phyloP scores from a whole-genome alignment of 805 yeast genomes.

The Metschnikowia lochheadii region DNA sequence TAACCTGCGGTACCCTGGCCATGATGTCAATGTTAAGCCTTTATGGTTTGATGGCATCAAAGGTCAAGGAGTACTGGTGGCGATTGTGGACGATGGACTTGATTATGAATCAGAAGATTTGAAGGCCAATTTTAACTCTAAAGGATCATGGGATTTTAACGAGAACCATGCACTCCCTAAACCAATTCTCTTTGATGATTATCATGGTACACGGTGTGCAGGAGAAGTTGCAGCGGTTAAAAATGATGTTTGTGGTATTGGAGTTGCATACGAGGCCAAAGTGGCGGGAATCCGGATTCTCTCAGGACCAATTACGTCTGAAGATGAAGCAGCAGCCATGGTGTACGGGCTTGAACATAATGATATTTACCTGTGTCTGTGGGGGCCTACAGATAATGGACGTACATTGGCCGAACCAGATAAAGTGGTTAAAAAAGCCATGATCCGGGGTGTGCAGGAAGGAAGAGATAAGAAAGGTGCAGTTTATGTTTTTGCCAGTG shows the following conservation, averaged over 20 bases:
- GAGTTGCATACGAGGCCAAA: conserved; percentile 85
- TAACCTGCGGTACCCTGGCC: conserved; percentile 66
- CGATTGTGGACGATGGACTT: conserved; percentile 91
- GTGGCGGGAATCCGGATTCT: conserved; percentile 89
- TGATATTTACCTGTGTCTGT: conserved; percentile 93
- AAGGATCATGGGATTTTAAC: conserved; percentile 94
- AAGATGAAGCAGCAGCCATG: conserved; percentile 88
- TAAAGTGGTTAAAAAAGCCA: conserved; percentile 68
- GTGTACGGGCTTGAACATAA: conserved; percentile 75
- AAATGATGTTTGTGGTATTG: conserved; percentile 89
- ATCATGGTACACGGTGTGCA: conserved; percentile 97
- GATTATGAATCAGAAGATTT: conserved; percentile 79
- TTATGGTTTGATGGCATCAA: conserved; percentile 81
- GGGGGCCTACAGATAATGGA: conserved; percentile 98
- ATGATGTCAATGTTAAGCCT: conserved; percentile 82
- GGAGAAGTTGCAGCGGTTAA: conserved; percentile 93
- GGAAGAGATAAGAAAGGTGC: conserved; percentile 84
- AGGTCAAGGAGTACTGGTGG: conserved; percentile 79
- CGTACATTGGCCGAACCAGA: conserved; percentile 82
- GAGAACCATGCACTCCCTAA: conserved; percentile 69
- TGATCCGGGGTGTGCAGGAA: conserved; percentile 75
- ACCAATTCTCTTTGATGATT: conserved; percentile 77
- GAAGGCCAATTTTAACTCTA: conserved; percentile 57
- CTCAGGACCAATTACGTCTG: conserved; percentile 73
- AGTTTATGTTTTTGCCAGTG: conserved; percentile 90